These are phyloP conservation scores for Penicillium olsonii DNA, from an alignment of 2,329 filamentous ascomycete species.

Conservation along the genomic window DNA sequence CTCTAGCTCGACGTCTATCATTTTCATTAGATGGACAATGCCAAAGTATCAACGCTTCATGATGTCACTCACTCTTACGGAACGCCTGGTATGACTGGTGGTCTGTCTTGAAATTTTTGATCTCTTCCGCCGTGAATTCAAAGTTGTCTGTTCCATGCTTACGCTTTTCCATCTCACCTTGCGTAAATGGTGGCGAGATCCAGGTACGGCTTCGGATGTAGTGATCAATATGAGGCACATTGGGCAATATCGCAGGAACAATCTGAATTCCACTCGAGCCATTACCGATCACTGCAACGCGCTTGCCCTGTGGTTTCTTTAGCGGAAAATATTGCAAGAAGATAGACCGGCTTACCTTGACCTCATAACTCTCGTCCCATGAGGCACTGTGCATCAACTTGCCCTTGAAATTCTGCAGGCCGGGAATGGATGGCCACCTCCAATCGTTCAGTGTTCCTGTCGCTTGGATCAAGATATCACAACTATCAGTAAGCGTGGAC, in stretches of 20 bases:
- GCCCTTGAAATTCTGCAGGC: constrained; percentile 50
- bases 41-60: neutral
- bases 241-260: constrained; percentile 39
- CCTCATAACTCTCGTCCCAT: constrained; percentile 44
- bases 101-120: constrained; percentile 34
- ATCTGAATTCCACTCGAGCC: constrained; percentile 46
- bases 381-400: constrained; percentile 47
- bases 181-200: constrained; percentile 32
- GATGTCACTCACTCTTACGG: constrained; percentile 30
- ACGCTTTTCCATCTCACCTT: constrained; percentile 30
- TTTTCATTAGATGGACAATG: neutral
- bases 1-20: constrained; percentile 32
- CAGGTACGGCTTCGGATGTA: constrained; percentile 37
- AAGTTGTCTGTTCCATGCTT: constrained; percentile 31
- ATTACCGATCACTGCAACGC: constrained; percentile 40
- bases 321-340: neutral
- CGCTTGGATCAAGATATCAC: constrained; percentile 40
- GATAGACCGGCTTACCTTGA: constrained; percentile 23
- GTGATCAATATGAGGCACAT: constrained; percentile 43
- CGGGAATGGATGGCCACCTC: constrained; percentile 51
- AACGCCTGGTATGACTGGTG: constrained; percentile 34
- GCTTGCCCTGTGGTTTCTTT: constrained; percentile 27
- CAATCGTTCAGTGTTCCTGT: constrained; percentile 45
- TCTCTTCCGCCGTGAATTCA: constrained; percentile 33
- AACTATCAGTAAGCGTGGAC: constrained; percentile 26